Evolutionary conservation across 306 rosid genomes (phyloP).

Genomic region (Albizia julibrissin): DNA sequence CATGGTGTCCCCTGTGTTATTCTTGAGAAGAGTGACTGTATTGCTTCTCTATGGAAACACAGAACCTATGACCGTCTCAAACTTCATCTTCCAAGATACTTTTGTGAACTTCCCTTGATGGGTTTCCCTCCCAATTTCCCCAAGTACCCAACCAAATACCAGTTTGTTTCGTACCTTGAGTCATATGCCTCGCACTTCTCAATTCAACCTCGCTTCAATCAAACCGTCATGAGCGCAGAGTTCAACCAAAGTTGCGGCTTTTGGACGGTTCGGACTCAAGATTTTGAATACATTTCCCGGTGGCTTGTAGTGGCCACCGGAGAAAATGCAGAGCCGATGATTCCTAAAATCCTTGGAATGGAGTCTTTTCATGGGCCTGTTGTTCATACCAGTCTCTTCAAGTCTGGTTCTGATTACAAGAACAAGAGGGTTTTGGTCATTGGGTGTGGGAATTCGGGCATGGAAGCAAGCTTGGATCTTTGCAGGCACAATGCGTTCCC

Average conservation of each 20-base stretch:
- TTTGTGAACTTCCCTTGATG: slow-evolving; percentile 78
- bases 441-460: slow-evolving; percentile 98
- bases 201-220: slow-evolving; percentile 68
- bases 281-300: slow-evolving; percentile 50
- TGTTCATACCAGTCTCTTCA: slow-evolving; percentile 66
- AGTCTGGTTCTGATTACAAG: slow-evolving; percentile 59
- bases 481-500: slow-evolving; percentile 81
- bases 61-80: slow-evolving; percentile 82
- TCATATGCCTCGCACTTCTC: slow-evolving; percentile 70
- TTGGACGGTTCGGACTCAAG: slow-evolving; percentile 71
- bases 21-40: slow-evolving; percentile 71
- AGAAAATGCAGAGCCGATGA: slow-evolving; percentile 82
- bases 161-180: slow-evolving; percentile 80
- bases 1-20: slow-evolving; percentile 55
- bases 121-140: slow-evolving; percentile 74
- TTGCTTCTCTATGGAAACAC: slow-evolving; percentile 87
- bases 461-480: slow-evolving; percentile 98
- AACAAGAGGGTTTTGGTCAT: slow-evolving; percentile 71
- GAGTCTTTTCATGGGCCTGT: slow-evolving; percentile 51
- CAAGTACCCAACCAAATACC: slow-evolving; percentile 72
- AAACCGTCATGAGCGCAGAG: slow-evolving; percentile 54
- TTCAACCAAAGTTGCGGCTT: slow-evolving; percentile 43
- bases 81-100: slow-evolving; percentile 86
- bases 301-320: slow-evolving; percentile 95
- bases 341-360: slow-evolving; percentile 64